These are phyloP conservation scores for Pythium sukuiense DNA, from an alignment of 352 stramenopile species.

Conservation along the genomic window DNA sequence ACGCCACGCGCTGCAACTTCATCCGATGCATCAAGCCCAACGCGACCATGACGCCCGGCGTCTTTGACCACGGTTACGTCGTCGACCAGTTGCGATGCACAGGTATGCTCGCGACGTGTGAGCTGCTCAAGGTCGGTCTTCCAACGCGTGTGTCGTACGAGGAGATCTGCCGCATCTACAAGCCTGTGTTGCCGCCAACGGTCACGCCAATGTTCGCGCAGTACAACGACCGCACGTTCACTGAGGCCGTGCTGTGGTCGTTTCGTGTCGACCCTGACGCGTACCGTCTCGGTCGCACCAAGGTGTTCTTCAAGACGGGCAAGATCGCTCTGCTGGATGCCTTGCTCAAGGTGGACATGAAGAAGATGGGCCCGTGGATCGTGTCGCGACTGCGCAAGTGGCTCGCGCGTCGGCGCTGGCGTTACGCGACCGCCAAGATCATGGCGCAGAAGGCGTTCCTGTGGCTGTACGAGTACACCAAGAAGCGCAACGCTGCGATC, in stretches of 20 bases:
- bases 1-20: slow-evolving; percentile 85
- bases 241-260: slow-evolving; percentile 80
- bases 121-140: slow-evolving; percentile 85
- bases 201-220: slow-evolving; percentile 68
- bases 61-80: slow-evolving; percentile 83
- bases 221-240: slow-evolving; percentile 73
- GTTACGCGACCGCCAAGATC: slow-evolving; percentile 85
- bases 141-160: slow-evolving; percentile 80
- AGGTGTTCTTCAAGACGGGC: slow-evolving; percentile 71
- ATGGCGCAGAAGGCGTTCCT: slow-evolving; percentile 81
- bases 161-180: slow-evolving; percentile 70
- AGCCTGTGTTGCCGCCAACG: slow-evolving; percentile 65
- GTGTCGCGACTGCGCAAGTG: slow-evolving; percentile 82
- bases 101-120: slow-evolving; percentile 82
- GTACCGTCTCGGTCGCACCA: slow-evolving; percentile 84
- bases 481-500: slow-evolving; percentile 70
- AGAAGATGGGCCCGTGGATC: slow-evolving; percentile 89
- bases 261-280: slow-evolving; percentile 81
- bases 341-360: slow-evolving; percentile 86
- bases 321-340: slow-evolving; percentile 77
- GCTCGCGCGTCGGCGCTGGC: slow-evolving; percentile 81
- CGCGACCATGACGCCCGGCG: slow-evolving; percentile 61
- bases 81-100: slow-evolving; percentile 81
- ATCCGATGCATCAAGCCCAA: slow-evolving; percentile 91
- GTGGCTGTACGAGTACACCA: slow-evolving; percentile 74